phyloP scores from a whole-genome alignment of 2,329 filamentous ascomycete genomes.

The Paracoccidioides lutzii region DNA sequence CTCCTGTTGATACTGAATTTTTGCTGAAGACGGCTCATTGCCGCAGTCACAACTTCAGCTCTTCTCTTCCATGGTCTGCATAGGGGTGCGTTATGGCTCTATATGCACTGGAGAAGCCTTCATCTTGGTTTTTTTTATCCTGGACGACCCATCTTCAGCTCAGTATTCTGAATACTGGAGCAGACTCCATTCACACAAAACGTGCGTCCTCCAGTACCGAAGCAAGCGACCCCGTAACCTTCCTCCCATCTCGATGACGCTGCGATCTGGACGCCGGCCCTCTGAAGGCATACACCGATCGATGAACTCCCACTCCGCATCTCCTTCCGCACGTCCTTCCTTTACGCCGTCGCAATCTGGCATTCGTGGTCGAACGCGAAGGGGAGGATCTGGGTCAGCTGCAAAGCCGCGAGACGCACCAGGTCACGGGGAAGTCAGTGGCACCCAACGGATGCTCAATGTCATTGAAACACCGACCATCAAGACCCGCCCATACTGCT shows the following conservation, averaged over 20 bases:
- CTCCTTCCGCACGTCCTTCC: conserved; percentile 1
- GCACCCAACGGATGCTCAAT: background rate
- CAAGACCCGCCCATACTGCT: conserved; percentile 5
- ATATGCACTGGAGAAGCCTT: conserved; percentile 21
- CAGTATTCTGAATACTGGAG: conserved; percentile 11
- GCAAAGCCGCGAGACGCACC: background rate
- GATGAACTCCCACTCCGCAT: background rate
- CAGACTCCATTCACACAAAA: conserved; percentile 5
- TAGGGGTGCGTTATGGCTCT: conserved; percentile 17
- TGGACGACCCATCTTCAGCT: conserved; percentile 11
- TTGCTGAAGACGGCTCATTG: conserved; percentile 15
- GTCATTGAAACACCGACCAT: background rate
- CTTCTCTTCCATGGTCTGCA: conserved; percentile 20
- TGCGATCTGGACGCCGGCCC: conserved; percentile 4
- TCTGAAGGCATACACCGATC: background rate
- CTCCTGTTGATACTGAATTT: conserved; percentile 15
- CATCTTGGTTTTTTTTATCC: conserved; percentile 21
- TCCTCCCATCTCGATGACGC: conserved; percentile 2
- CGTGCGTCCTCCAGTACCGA: background rate
- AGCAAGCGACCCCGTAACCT: conserved; percentile 1
- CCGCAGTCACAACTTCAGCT: conserved; percentile 18
- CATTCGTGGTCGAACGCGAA: background rate
- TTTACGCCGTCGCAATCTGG: background rate
- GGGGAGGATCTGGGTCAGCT: background rate
- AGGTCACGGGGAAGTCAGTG: background rate